phyloP scores from a whole-genome alignment of 2,329 filamentous ascomycete species.

The Exutisphaerella laricina region DNA sequence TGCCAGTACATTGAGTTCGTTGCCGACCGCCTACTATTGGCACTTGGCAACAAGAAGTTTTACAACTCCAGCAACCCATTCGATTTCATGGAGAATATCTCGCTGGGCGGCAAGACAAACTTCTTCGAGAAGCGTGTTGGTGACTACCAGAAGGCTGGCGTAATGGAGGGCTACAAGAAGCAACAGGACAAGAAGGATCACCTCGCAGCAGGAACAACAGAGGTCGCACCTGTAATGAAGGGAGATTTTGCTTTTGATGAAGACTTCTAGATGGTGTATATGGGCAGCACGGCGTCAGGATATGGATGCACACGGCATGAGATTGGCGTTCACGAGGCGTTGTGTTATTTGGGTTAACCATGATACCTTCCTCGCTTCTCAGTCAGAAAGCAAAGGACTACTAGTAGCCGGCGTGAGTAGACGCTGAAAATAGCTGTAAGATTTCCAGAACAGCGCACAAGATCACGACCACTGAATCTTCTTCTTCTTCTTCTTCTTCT shows the following conservation, averaged over 20 bases:
- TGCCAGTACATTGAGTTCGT: slow-evolving; percentile 99
- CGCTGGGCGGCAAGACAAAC: slow-evolving; percentile 97
- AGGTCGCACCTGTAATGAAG: slow-evolving; percentile 44
- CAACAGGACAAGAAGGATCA: slow-evolving; percentile 34
- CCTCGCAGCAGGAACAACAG: slow-evolving; percentile 25
- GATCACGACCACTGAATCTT: too few species aligned
- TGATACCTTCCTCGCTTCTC: slow-evolving; percentile 16
- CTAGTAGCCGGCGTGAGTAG: slow-evolving; percentile 7
- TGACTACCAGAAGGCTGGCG: slow-evolving; percentile 99
- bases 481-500: too few species aligned
- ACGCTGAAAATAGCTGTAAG: slow-evolving; percentile 8
- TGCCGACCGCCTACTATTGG: slow-evolving; percentile 85
- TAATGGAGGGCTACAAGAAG: slow-evolving; percentile 79
- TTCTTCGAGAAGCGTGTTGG: slow-evolving; percentile 99
- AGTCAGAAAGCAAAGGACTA: slow-evolving; percentile 9
- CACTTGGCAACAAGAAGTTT: slow-evolving; percentile 88
- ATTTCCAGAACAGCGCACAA: neutral
- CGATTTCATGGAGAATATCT: slow-evolving; percentile 99
- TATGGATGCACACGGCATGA: slow-evolving; percentile 12
- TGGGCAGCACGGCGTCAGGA: slow-evolving; percentile 8
- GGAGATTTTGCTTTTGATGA: slow-evolving; percentile 93
- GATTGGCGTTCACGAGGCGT: slow-evolving; percentile 14
- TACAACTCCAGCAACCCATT: slow-evolving; percentile 95
- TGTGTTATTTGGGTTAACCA: slow-evolving; percentile 8
- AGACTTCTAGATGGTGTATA: slow-evolving; percentile 67